Evolutionary conservation across 169 alveolate genomes (phyloP), one percentile per base, ranked within the genome.

Genomic region (Plasmodium relictum): DNA sequence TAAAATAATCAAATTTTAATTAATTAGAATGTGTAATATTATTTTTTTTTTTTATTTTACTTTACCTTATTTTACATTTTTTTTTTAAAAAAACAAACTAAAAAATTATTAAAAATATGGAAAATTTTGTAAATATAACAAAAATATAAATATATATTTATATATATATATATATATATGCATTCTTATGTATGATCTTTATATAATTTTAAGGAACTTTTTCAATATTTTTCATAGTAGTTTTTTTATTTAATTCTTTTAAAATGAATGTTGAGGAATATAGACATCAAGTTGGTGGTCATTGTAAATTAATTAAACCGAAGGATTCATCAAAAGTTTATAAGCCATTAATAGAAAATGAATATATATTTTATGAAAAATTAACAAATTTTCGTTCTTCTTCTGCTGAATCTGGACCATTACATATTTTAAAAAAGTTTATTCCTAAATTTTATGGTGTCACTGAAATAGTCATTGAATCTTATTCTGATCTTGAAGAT

Each of bases 201-300:
- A 31, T 31, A 31, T 31, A 31, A 31, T 31, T 31, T 3, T 31
- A 31, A 31, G 39, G 39, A 31, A 31, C 39, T 31, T 31, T 31
- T 31, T 31, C 3, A 3, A 16, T 18, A 54, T 54, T 12, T 18
- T 54, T 54, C 14, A 14, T 54, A 12, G 9, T 54, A 54, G 12
- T n/a, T 50, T 50, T 54, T 54, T 10, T n/a, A 8, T 12, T 54
- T 12, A 54, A 54, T 54, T 18, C 14, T 6, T 54, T 54, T 54
- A 68, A 74, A 69, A 91, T 91, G 94, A 37, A 45, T 61, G 80
- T 93, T 54, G 95, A 93, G 66, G 93, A 66, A 66, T 93, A 93
- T 76, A 62, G 95, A 26, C 95, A 93, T 85, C 95, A 93, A 61
- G 95, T 93, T 20, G 95, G 95, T 10, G 95, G 95, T 22, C 95